Conservation (phyloP, 495 filamentous ascomycete genomes). For the Penicillium roqueforti region DNA sequence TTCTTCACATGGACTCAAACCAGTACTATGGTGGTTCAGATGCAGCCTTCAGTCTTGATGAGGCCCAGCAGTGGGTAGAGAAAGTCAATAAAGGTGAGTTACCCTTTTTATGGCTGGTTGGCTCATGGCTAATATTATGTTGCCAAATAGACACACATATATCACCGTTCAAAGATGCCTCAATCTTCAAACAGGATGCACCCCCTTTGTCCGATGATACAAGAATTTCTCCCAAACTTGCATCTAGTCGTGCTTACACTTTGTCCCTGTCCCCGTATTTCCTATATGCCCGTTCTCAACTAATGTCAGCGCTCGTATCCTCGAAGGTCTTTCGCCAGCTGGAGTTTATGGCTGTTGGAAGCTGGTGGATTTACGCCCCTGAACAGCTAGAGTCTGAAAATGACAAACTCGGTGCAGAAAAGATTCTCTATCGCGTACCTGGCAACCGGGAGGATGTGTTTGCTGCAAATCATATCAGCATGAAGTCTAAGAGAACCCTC, state of each 20-base stretch:
- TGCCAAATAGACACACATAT: constrained; percentile 30
- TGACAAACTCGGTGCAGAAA: constrained; percentile 10
- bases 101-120: background rate
- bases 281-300: constrained; percentile 74
- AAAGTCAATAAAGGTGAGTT: constrained; percentile 45
- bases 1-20: constrained; percentile 86
- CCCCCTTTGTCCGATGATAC: constrained; percentile 2
- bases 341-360: constrained; percentile 91
- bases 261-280: constrained; percentile 81
- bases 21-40: constrained; percentile 82
- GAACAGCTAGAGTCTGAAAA: constrained; percentile 10
- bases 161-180: constrained; percentile 40
- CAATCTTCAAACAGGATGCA: constrained; percentile 22
- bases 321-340: constrained; percentile 84
- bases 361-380: constrained; percentile 72
- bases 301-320: constrained; percentile 74
- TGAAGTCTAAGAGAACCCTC: constrained; percentile 71
- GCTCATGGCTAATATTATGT: constrained; percentile 21
- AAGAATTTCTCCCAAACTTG: constrained; percentile 36
- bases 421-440: constrained; percentile 59
- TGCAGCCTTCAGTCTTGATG: constrained; percentile 82
- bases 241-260: constrained; percentile 72
- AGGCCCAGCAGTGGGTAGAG: constrained; percentile 70
- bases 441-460: constrained; percentile 87
- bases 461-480: constrained; percentile 62